Conservation (phyloP, 2,329 filamentous ascomycete species). For the Geosmithia flava region DNA sequence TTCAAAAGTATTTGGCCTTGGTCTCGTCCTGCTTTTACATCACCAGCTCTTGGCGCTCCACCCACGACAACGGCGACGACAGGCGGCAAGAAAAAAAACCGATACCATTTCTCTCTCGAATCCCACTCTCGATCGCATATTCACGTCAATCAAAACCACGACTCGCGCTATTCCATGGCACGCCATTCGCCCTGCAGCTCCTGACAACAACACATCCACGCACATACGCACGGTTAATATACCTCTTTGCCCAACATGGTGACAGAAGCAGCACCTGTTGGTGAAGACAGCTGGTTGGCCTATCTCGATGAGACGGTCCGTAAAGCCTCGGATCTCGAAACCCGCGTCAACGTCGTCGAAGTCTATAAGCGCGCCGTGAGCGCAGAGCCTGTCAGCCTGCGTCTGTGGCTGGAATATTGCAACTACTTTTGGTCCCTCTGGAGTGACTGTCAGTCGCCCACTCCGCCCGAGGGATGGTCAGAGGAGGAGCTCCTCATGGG, state of each 20-base stretch:
- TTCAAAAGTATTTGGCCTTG: background rate
- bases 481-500: constrained; percentile 59
- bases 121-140: background rate
- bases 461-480: constrained; percentile 39
- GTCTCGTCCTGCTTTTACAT: background rate
- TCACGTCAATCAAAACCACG: background rate
- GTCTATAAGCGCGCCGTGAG: constrained; percentile 56
- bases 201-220: background rate
- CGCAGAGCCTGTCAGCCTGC: constrained; percentile 62
- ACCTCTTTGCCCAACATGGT: background rate
- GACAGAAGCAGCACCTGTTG: constrained; percentile 46
- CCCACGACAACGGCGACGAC: background rate
- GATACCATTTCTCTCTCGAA: background rate
- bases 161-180: background rate
- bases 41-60: background rate
- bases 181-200: background rate
- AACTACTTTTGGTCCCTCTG: constrained; percentile 67
- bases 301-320: constrained; percentile 61
- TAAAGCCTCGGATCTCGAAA: constrained; percentile 48
- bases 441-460: constrained; percentile 40
- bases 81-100: background rate
- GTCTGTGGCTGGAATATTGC: constrained; percentile 66
- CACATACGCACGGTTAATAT: background rate
- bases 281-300: constrained; percentile 67
- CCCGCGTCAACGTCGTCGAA: constrained; percentile 58